Evolutionary conservation across 768 basidiomycete species (phyloP).

Genomic region (Suillus subalutaceus): DNA sequence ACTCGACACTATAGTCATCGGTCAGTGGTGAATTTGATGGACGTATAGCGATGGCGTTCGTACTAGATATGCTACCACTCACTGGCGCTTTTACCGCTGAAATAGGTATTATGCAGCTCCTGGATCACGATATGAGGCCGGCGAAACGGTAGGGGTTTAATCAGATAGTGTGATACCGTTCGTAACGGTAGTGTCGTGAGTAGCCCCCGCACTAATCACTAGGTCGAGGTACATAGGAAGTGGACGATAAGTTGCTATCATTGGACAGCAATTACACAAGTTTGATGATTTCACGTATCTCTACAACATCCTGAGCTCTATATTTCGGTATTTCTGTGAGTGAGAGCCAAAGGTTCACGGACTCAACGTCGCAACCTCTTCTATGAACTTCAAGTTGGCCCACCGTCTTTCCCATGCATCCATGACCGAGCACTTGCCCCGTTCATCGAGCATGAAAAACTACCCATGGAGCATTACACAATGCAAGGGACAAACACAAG

Average conservation of each 20-base stretch:
- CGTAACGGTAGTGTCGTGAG: neutral
- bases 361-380: constrained; percentile 29
- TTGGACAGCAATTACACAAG: neutral
- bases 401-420: constrained; percentile 49
- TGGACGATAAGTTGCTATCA: neutral
- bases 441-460: constrained; percentile 51
- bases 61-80: neutral
- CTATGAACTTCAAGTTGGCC: constrained; percentile 37
- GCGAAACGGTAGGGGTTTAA: neutral
- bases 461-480: constrained; percentile 24
- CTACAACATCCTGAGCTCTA: neutral
- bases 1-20: neutral
- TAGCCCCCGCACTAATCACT: neutral
- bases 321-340: neutral
- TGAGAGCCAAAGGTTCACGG: constrained; percentile 16
- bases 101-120: neutral
- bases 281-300: neutral
- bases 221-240: neutral
- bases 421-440: constrained; percentile 48
- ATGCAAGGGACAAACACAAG: neutral
- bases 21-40: neutral
- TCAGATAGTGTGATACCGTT: neutral
- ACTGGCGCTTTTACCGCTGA: neutral
- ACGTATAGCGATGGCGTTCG: neutral
- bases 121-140: neutral